Percentiles rank a stretch among this genome's conserved stretches.
Conservation (phyloP, 306 rosid genomes). For the Lathyrus sativus region DNA sequence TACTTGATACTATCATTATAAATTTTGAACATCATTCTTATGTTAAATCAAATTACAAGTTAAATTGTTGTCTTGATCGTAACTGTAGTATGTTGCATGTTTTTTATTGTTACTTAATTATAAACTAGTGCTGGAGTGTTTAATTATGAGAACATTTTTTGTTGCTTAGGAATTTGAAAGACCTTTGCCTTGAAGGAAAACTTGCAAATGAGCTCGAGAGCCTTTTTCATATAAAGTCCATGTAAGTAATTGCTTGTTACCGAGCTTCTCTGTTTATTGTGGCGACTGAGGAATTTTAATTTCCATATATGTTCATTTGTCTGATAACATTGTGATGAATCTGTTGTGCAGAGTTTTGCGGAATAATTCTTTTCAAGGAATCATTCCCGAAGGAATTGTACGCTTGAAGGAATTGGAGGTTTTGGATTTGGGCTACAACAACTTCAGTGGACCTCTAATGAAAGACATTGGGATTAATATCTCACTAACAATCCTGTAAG, state of each 20-base stretch:
- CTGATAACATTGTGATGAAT: slow-evolving; percentile 27
- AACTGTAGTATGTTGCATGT: too few relatives aligned
- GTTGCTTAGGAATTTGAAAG: slow-evolving; percentile 66
- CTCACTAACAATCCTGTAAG: slow-evolving; percentile 76
- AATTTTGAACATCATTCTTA: too few relatives aligned
- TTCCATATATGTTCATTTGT: slow-evolving; percentile 30
- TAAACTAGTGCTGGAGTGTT: not conserved
- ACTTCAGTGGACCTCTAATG: slow-evolving; percentile 68
- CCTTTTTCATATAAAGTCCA: slow-evolving; percentile 73
- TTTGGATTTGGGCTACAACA: slow-evolving; percentile 88
- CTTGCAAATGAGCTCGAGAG: slow-evolving; percentile 62
- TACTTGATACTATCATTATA: too few relatives aligned
- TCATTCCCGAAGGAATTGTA: slow-evolving; percentile 63
- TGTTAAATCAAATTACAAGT: too few relatives aligned
- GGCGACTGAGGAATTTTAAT: not conserved
- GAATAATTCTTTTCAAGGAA: slow-evolving; percentile 75
- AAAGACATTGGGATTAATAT: slow-evolving; percentile 68
- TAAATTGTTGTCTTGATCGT: too few relatives aligned
- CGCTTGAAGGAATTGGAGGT: slow-evolving; percentile 76
- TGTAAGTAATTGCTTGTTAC: slow-evolving; percentile 52
- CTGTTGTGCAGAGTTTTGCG: slow-evolving; percentile 68
- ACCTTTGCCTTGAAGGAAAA: slow-evolving; percentile 83
- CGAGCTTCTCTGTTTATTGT: slow-evolving; percentile 11
- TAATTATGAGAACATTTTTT: slow-evolving; percentile 28
- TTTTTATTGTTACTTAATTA: slow-evolving; percentile 2